Evolutionary conservation across 306 rosid species (phyloP), one percentile per base, ranked within the genome.

Genomic region (Dryas alaskensis): DNA sequence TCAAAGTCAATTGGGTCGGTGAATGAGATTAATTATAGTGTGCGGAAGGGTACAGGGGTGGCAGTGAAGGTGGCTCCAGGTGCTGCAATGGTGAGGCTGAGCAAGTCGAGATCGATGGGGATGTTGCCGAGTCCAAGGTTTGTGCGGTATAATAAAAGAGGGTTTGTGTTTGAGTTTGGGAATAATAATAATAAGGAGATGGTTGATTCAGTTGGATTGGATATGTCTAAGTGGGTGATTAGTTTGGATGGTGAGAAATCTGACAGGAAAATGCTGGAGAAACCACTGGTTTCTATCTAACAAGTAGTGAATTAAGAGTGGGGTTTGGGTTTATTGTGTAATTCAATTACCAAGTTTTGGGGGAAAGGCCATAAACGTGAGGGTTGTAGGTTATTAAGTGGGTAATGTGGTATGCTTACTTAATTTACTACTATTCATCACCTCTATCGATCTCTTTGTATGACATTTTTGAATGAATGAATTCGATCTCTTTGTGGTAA

Each of bases 81-180:
- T 22, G 22, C 37, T 31, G 37, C 37, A 31, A 31, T 58, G 43
- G 52, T 53, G 78, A 81, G 66, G 79, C 65, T 88, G 13, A 83
- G 69, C 44, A 89, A 86, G 79, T 93, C 97, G n/a, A 87, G 89
- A 76, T 91, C 97, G 3, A 79, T 80, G 83, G 92, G 94, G 25
- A 76, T 80, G 5, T 43, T 81, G 78, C 83, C 61, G 3, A 78
- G 83, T 57, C 72, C 78, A 2, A 17, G 63, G 0, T 1, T 81
- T 0, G 54, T 69, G 40, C 81, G 58, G 44, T 12, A 69, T 68
- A 60, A 39, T 2, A 42, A 6, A 13, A 70, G 52, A 39, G 76
- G 83, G 46, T 48, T 63, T 64, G 70, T 78, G 77, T 59, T 82
- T 6, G 82, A 82, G 66, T 74, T 75, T 54, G 84, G 68, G 12